Evolutionary conservation across 2,329 filamentous ascomycete species (phyloP).

Genomic region (Lasiodiplodia hormozganensis): DNA sequence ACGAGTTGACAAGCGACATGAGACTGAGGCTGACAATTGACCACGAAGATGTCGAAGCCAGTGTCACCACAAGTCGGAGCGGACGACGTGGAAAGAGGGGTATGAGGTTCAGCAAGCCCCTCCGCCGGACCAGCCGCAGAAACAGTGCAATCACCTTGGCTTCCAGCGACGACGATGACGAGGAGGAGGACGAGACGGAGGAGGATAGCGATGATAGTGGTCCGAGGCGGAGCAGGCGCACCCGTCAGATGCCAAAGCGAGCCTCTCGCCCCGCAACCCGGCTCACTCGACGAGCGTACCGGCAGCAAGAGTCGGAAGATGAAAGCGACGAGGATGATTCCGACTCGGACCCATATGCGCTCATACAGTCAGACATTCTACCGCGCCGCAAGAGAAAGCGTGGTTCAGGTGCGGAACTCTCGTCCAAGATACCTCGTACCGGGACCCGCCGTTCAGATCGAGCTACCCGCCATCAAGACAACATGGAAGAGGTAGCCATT

Average conservation of each 20-base stretch:
- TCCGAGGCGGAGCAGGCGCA: not conserved
- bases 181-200: conserved; percentile 37
- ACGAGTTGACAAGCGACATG: conserved; percentile 22
- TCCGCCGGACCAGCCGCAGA: not conserved
- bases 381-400: conserved; percentile 49
- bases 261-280: not conserved
- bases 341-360: conserved; percentile 34
- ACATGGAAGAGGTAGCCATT: conserved; percentile 64
- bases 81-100: not conserved
- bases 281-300: conserved; percentile 9
- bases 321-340: not conserved
- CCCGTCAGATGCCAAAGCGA: not conserved
- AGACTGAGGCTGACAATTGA: not conserved
- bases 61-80: not conserved
- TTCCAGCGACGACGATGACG: conserved; percentile 39
- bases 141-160: not conserved
- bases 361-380: conserved; percentile 51
- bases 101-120: not conserved
- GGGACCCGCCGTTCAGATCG: conserved; percentile 54
- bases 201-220: conserved; percentile 30
- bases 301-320: not conserved
- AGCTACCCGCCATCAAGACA: conserved; percentile 52
- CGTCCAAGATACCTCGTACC: conserved; percentile 29
- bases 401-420: conserved; percentile 32
- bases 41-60: not conserved